Evolutionary conservation across 139 green algal genomes (phyloP).

Genomic region (Chlorella sp.): DNA sequence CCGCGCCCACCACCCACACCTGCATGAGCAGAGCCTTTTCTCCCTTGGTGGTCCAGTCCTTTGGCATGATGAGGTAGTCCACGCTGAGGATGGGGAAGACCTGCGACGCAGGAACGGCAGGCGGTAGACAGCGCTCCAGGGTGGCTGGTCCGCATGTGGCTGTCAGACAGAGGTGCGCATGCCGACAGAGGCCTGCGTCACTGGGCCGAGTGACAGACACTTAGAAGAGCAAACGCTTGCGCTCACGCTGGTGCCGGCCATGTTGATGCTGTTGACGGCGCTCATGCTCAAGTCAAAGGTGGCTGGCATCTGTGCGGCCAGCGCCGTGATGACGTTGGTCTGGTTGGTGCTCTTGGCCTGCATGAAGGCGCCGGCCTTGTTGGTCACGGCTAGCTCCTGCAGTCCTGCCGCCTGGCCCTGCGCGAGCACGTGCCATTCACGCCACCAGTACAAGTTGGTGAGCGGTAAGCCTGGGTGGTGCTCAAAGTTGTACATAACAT

Average conservation of each 20-base stretch:
- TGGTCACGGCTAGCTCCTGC: conserved; percentile 9
- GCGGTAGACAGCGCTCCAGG: too few relatives aligned
- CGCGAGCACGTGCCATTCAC: too few relatives aligned
- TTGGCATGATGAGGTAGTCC: conserved; percentile 8
- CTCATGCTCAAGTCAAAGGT: conserved; percentile 14
- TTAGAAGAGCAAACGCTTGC: too few relatives aligned
- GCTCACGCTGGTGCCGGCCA: conserved; percentile 6
- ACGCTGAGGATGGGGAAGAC: not conserved
- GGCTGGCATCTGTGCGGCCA: conserved; percentile 2
- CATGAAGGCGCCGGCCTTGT: not conserved
- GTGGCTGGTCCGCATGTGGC: too few relatives aligned
- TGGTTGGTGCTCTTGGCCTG: not conserved
- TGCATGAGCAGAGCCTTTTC: not conserved
- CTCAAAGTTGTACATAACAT: too few relatives aligned
- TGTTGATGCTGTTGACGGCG: conserved; percentile 1
- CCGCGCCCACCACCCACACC: too few relatives aligned
- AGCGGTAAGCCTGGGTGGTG: too few relatives aligned
- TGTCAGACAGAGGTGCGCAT: too few relatives aligned
- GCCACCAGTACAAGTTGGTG: too few relatives aligned
- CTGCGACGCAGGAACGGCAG: too few relatives aligned
- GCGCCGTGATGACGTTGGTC: conserved; percentile 4
- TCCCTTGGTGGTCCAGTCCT: not conserved
- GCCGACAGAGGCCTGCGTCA: too few relatives aligned
- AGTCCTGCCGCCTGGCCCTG: conserved; percentile 3
- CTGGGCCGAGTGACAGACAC: too few relatives aligned